Base-by-base conservation (phyloP, 192 early-diverging fungal genomes). In the Linnemannia schmuckeri region DNA sequence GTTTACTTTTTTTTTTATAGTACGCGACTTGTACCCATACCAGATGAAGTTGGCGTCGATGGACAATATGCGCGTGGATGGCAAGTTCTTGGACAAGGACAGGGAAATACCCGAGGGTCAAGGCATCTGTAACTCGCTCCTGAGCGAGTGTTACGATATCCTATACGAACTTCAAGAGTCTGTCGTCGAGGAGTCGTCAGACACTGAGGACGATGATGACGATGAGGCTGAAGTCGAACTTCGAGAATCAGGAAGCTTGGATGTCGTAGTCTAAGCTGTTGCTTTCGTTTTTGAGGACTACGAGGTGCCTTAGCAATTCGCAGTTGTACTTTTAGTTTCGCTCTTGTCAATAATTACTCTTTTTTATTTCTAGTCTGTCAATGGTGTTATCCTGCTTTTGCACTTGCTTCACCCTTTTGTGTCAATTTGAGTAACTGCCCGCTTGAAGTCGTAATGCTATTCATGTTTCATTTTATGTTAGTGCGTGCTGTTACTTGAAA, bases 61-160 rank as follows among this genome's bases (percentile, higher is more conserved):
- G 84, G 96, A 98, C 70, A 94, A 94, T 72, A 76, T 95, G 90
- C 93, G 96, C 68, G 92, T 92, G 12, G 95, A 97, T 79, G 97
- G 97, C 46, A 97, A 96, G 85, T 98, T 97, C 80, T 89, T 95
- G 55, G 95, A 95, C 74, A 94, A 94, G 78, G 94, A 97, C 71
- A 96, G 95, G 33, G 87, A 92, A 47, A 90, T 97, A 17, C 97
- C 97, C 27, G 93, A 94, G 88, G 96, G 97, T 42, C 97, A 98
- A 85, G 96, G 95, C 33, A 93, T 97, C 40, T 93, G 97, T 63
- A 94, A 96, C 79, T 94, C 94, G 46, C 83, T 98, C 70, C 91
- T 98, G 78, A 94, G 95, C 70, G 95, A 98, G 85, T 97, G 97
- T 82, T 97, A 97, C 78, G 96, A 97, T 89, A 92, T 95, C 73